A percentile compares a stretch with the other conserved stretches of the same genome.
These are phyloP conservation scores for Herpotrichia juniperi DNA, from an alignment of 2,329 filamentous ascomycete species.

Conservation along the genomic window DNA sequence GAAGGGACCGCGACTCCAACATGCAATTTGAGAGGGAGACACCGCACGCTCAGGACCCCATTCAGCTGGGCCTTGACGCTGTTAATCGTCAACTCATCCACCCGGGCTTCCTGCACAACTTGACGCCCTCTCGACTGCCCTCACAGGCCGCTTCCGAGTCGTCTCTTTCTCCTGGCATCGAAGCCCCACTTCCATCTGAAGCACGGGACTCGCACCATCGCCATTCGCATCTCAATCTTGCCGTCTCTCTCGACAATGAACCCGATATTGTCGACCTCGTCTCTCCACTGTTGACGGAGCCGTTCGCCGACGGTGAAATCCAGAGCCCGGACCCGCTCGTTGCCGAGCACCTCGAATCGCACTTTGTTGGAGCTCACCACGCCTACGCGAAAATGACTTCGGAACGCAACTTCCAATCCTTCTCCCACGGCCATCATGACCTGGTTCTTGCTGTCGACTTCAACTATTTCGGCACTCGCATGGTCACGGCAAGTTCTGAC, in stretches of 20 bases:
- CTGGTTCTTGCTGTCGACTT: conserved; percentile 85
- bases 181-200: conserved; percentile 38
- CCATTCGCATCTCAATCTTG: conserved; percentile 40
- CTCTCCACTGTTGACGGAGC: conserved; percentile 41
- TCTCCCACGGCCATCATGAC: conserved; percentile 78
- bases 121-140: conserved; percentile 45
- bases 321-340: conserved; percentile 32
- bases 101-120: conserved; percentile 40
- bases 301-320: conserved; percentile 36
- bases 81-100: conserved; percentile 39
- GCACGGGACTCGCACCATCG: conserved; percentile 35
- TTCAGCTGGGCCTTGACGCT: conserved; percentile 40
- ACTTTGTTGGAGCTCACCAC: conserved; percentile 34
- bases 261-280: conserved; percentile 40
- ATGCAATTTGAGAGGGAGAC: conserved; percentile 5
- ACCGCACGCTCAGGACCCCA: conserved; percentile 29
- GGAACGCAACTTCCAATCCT: conserved; percentile 57
- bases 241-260: conserved; percentile 34
- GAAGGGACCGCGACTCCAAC: conserved; percentile 36
- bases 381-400: conserved; percentile 44
- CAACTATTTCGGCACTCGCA: conserved; percentile 90
- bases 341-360: conserved; percentile 29
- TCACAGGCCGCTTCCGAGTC: conserved; percentile 46
- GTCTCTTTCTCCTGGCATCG: conserved; percentile 27
- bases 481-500: conserved; percentile 89